These are phyloP conservation scores for Teratosphaeria destructans DNA, from an alignment of 2,329 filamentous ascomycete genomes.

Conservation along the genomic window DNA sequence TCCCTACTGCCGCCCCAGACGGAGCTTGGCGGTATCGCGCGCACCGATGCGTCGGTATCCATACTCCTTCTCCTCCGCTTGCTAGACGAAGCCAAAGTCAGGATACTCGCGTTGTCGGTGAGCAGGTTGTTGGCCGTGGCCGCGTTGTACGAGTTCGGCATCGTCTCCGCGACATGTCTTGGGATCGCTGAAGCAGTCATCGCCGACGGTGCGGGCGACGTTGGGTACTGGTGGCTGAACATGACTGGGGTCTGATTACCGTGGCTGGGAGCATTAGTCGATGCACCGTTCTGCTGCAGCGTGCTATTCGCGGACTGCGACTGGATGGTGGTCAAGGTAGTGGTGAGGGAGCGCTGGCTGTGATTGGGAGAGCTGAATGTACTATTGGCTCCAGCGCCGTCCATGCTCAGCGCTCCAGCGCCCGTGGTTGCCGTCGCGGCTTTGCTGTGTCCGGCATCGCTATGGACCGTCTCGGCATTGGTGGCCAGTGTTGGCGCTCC, in stretches of 20 bases:
- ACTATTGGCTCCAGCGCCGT: slow-evolving; percentile 46
- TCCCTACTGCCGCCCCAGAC: slow-evolving; percentile 75
- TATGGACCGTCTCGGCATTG: slow-evolving; percentile 64
- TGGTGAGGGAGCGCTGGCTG: slow-evolving; percentile 69
- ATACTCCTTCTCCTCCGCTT: slow-evolving; percentile 70
- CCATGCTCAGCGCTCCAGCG: slow-evolving; percentile 47
- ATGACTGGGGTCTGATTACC: slow-evolving; percentile 31
- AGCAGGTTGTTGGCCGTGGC: slow-evolving; percentile 73
- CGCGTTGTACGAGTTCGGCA: slow-evolving; percentile 58
- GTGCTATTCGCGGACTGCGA: slow-evolving; percentile 53
- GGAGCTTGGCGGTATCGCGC: slow-evolving; percentile 71
- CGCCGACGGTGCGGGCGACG: slow-evolving; percentile 34
- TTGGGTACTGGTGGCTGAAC: slow-evolving; percentile 49
- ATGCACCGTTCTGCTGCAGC: slow-evolving; percentile 21
- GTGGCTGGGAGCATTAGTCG: slow-evolving; percentile 28
- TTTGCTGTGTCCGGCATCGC: slow-evolving; percentile 67
- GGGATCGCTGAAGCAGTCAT: slow-evolving; percentile 64
- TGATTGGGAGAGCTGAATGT: slow-evolving; percentile 77
- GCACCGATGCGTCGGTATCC: slow-evolving; percentile 77
- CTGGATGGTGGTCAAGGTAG: slow-evolving; percentile 76
- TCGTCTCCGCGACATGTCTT: slow-evolving; percentile 49
- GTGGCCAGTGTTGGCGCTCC: slow-evolving; percentile 74
- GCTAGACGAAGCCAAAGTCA: slow-evolving; percentile 74
- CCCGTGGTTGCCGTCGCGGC: slow-evolving; percentile 58
- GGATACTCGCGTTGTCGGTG: slow-evolving; percentile 75